Evolutionary conservation across 2,329 filamentous ascomycete genomes (phyloP).

Genomic region (Grosmannia clavigera): DNA sequence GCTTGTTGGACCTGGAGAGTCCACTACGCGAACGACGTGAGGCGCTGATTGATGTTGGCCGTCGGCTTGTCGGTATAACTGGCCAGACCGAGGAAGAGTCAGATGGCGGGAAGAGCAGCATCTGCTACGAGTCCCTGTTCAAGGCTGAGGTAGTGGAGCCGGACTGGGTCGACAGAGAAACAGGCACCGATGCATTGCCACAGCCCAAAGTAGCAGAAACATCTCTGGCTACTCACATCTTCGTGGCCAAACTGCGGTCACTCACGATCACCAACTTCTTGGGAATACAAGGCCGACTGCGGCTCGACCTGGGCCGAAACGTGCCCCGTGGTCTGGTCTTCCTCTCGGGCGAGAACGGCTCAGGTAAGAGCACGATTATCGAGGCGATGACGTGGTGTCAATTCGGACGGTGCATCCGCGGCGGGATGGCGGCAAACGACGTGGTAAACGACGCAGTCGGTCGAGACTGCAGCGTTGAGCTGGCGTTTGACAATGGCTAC

Average conservation of each 20-base stretch:
- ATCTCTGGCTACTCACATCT: conserved; percentile 6
- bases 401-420: conserved; percentile 20
- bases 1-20: neutral
- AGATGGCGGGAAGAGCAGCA: neutral
- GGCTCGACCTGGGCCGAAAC: conserved; percentile 16
- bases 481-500: conserved; percentile 20
- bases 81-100: neutral
- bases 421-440: conserved; percentile 17
- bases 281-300: conserved; percentile 17
- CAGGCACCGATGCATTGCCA: neutral
- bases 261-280: conserved; percentile 22
- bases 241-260: conserved; percentile 15
- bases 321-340: conserved; percentile 17
- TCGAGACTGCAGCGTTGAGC: conserved; percentile 17
- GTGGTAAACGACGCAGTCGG: conserved; percentile 20
- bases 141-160: neutral
- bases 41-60: neutral
- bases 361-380: conserved; percentile 21
- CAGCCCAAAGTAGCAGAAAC: neutral
- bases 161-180: neutral
- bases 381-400: conserved; percentile 23
- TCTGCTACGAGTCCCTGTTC: neutral
- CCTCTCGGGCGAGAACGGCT: conserved; percentile 19
- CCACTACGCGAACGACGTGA: neutral
- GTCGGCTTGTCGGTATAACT: neutral